Evolutionary conservation across 306 rosid species (phyloP).

Genomic region (Quillaja saponaria): DNA sequence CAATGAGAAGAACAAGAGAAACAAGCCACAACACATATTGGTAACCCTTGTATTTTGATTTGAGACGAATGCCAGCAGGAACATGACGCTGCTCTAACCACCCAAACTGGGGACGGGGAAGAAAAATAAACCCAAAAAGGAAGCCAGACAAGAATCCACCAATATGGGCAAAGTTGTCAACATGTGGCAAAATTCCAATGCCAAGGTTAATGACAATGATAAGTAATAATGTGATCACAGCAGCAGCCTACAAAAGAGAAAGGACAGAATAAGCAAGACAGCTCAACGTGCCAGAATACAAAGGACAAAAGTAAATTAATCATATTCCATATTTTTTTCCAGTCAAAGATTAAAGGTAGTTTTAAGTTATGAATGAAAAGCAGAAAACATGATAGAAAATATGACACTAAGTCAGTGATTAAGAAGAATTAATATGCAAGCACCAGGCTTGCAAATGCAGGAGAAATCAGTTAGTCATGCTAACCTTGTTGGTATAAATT

Average conservation of each 20-base stretch:
- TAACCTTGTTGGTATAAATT: constrained; percentile 76
- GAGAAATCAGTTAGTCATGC: constrained; percentile 6
- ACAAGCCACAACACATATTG: constrained; percentile 68
- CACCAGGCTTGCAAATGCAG: constrained; percentile 9
- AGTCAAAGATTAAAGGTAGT: too few species aligned
- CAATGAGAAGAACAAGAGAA: constrained; percentile 53
- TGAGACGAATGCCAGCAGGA: constrained; percentile 47
- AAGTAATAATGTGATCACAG: constrained; percentile 62
- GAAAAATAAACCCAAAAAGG: constrained; percentile 73
- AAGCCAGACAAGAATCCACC: constrained; percentile 81
- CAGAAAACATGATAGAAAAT: background rate
- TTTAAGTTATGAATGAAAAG: too few species aligned
- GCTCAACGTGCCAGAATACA: too few species aligned
- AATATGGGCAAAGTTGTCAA: constrained; percentile 82
- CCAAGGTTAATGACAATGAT: constrained; percentile 71
- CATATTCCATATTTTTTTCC: too few species aligned
- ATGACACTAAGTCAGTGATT: background rate
- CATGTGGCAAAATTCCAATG: constrained; percentile 77
- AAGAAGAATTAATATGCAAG: background rate
- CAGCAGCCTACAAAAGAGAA: constrained; percentile 61
- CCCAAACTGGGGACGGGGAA: constrained; percentile 71
- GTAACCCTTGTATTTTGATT: constrained; percentile 67
- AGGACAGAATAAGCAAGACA: constrained; percentile 6
- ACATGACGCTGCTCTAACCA: constrained; percentile 58
- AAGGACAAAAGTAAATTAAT: too few species aligned